Conservation (phyloP, 192 early-diverging fungal species). For the Lunasporangiospora selenospora region DNA sequence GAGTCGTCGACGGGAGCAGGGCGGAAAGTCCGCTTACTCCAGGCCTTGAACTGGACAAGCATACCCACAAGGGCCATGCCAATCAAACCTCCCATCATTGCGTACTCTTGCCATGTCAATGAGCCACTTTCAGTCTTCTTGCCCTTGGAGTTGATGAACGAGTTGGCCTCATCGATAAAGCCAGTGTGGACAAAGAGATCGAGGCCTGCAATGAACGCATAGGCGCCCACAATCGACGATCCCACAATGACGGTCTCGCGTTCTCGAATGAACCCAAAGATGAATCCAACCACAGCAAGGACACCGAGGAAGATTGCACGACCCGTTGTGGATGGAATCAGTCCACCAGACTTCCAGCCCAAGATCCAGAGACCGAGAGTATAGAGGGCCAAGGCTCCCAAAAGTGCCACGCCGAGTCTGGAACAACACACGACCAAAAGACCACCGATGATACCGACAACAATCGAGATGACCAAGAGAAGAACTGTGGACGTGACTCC, state of each 20-base stretch:
- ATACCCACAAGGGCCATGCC: slow-evolving; percentile 40
- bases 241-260: slow-evolving; percentile 34
- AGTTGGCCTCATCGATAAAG: slow-evolving; percentile 28
- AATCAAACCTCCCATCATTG: slow-evolving; percentile 24
- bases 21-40: slow-evolving; percentile 31
- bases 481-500: slow-evolving; percentile 45
- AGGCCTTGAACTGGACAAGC: slow-evolving; percentile 35
- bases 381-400: slow-evolving; percentile 42
- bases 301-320: slow-evolving; percentile 47
- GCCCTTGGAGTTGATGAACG: slow-evolving; percentile 45
- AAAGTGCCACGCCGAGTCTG: slow-evolving; percentile 41
- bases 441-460: slow-evolving; percentile 39
- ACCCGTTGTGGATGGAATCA: slow-evolving; percentile 38
- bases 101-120: slow-evolving; percentile 22
- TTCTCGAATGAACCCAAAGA: slow-evolving; percentile 36
- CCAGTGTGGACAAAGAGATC: slow-evolving; percentile 53
- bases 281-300: slow-evolving; percentile 39
- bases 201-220: slow-evolving; percentile 45
- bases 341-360: slow-evolving; percentile 48
- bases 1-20: slow-evolving; percentile 12
- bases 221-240: slow-evolving; percentile 44
- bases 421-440: slow-evolving; percentile 42
- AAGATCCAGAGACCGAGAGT: slow-evolving; percentile 54
- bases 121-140: slow-evolving; percentile 11
- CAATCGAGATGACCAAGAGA: slow-evolving; percentile 46